Base-by-base conservation (phyloP, 2,329 filamentous ascomycete species). In the Sarocladium oryzae region DNA sequence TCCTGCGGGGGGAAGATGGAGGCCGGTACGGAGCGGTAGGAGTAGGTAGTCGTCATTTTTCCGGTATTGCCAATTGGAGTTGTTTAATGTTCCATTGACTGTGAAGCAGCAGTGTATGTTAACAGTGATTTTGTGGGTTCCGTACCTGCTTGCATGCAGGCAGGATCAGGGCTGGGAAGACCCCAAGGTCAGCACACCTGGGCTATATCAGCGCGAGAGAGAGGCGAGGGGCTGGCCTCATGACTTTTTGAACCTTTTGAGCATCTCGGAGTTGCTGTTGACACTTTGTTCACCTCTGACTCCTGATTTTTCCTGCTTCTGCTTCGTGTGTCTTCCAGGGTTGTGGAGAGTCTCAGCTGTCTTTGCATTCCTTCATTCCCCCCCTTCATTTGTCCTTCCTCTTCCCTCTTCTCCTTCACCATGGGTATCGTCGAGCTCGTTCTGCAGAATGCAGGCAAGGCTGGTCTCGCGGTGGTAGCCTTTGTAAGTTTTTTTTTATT, bases 391-490 rank as follows among this genome's bases (percentile, higher is more conserved):
- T n/a, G n/a, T n/a, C n/a, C n/a, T n/a, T n/a, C n/a, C n/a, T n/a
- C n/a, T 21, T 5, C 26, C 13, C 16, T 30, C 16, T 16, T 6
- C 6, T 16, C n/a, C 43, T 33, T 35, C 53, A 52, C 36, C 7
- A 54, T 54, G 51, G 53, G 50, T 18, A 50, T 38, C 32, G 33
- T 54, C 23, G 53, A 54, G 21, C 23, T 54, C 18, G 18, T 51
- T 46, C 24, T 52, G 8, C 8, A 40, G 20, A 54, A 54, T 41
- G 50, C 41, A 26, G 28, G 38, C n/a, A 16, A 15, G 11, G 24
- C 38, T 23, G 50, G 16, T 20, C 28, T 52, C 8, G 49, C 20
- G 11, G 43, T 26, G 15, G n/a, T 50, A 8, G 41, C 26, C n/a
- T 13, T 41, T 5, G 52, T 54, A 52, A n/a, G 52, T 53, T 26